Percentiles rank a stretch among this genome's conserved stretches.
Evolutionary conservation across 1,139 yeast species (phyloP).

Genomic region (Pichiaceae sp.): DNA sequence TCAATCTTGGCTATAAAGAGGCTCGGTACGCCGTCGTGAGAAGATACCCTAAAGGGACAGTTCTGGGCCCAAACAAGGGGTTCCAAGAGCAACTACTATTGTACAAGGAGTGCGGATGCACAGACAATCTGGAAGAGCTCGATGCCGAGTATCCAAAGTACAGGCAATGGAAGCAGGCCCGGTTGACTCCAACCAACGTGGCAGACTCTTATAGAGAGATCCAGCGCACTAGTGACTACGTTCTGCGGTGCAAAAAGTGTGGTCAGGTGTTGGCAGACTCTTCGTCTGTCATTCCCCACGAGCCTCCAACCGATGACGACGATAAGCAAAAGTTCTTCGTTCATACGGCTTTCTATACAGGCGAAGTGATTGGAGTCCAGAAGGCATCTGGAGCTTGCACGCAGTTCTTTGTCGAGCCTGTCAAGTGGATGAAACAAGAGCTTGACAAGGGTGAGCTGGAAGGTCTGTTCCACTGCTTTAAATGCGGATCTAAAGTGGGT

Average conservation of each 20-base stretch:
- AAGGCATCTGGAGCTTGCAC: conserved; percentile 60
- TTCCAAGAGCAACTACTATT: conserved; percentile 65
- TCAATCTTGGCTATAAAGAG: conserved; percentile 47
- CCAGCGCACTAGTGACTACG: conserved; percentile 15
- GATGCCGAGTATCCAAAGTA: conserved; percentile 5
- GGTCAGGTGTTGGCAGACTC: conserved; percentile 47
- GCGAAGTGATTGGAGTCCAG: conserved; percentile 46
- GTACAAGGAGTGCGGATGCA: conserved; percentile 36
- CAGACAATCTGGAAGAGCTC: conserved; percentile 10
- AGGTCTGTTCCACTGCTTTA: conserved; percentile 81
- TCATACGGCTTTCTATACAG: conserved; percentile 52
- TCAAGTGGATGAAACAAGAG: conserved; percentile 84
- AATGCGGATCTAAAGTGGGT: conserved; percentile 77
- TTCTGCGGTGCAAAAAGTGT: conserved; percentile 60
- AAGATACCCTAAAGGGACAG: conserved; percentile 32
- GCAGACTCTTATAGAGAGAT: conserved; percentile 21
- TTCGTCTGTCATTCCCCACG: conserved; percentile 46
- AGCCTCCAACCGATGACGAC: conserved; percentile 48
- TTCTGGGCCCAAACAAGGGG: conserved; percentile 68
- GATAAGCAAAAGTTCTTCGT: conserved; percentile 54
- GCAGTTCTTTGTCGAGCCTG: conserved; percentile 82
- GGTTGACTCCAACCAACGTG: conserved; percentile 17
- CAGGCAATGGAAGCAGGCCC: conserved; percentile 6
- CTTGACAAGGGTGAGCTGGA: conserved; percentile 62
- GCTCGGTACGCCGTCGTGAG: conserved; percentile 68